Conservation (phyloP, 352 stramenopile species). For the Globisporangium cylindrosporum region DNA sequence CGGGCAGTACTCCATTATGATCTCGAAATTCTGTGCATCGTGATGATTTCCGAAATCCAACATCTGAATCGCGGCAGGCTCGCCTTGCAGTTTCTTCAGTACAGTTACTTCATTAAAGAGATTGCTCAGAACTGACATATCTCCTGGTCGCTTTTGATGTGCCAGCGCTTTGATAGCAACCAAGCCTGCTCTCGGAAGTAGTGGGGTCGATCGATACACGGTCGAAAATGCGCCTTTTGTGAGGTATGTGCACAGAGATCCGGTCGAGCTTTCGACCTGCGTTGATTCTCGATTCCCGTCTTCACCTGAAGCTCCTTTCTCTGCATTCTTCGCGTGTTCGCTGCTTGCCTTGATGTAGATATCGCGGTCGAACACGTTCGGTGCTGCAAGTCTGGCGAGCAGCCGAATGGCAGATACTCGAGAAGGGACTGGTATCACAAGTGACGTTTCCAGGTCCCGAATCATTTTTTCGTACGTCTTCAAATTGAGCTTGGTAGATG, state of each 20-base stretch:
- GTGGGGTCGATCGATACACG: slow-evolving; percentile 32
- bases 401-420: slow-evolving; percentile 27
- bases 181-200: slow-evolving; percentile 13
- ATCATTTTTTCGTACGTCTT: slow-evolving; percentile 27
- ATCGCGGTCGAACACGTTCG: slow-evolving; percentile 16
- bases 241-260: slow-evolving; percentile 24
- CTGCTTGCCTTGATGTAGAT: slow-evolving; percentile 26
- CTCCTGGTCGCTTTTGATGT: slow-evolving; percentile 38
- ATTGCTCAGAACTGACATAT: slow-evolving; percentile 38
- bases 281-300: background rate
- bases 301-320: slow-evolving; percentile 6
- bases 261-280: background rate
- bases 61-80: slow-evolving; percentile 46
- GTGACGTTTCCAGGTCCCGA: slow-evolving; percentile 30
- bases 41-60: slow-evolving; percentile 56
- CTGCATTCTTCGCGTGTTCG: background rate
- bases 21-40: slow-evolving; percentile 39
- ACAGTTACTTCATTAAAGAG: slow-evolving; percentile 57
- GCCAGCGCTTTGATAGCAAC: slow-evolving; percentile 56
- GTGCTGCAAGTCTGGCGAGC: slow-evolving; percentile 36
- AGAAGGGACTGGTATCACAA: slow-evolving; percentile 25
- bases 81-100: slow-evolving; percentile 44
- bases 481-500: slow-evolving; percentile 14
- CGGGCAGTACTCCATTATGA: slow-evolving; percentile 61
- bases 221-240: slow-evolving; percentile 51